Percentiles rank a stretch among this genome's conserved stretches.
phyloP scores from a whole-genome alignment of 306 rosid species.

The Mucuna pruriens region DNA sequence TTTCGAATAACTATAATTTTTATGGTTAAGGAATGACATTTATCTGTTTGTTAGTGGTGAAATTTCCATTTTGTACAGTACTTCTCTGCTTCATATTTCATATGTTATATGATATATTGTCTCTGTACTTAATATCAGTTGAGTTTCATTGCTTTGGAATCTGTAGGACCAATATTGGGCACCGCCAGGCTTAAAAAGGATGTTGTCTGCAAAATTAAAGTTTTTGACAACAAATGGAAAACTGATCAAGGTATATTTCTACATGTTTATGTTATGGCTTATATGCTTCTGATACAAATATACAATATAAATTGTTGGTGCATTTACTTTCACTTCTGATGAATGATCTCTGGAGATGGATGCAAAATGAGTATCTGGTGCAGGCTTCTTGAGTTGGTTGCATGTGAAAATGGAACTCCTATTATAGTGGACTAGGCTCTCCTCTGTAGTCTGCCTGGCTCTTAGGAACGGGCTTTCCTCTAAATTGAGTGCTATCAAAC shows the following conservation, averaged over 20 bases:
- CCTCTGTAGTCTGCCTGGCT: not conserved
- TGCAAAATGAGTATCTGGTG: not conserved
- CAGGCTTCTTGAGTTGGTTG: not conserved
- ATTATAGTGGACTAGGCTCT: not conserved
- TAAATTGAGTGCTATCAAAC: not conserved
- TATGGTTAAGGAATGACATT: constrained; percentile 16
- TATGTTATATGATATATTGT: not conserved
- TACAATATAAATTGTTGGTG: constrained; percentile 6
- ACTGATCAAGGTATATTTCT: constrained; percentile 74
- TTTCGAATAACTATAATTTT: not conserved
- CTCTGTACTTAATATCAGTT: constrained; percentile 25
- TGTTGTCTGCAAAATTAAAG: constrained; percentile 79
- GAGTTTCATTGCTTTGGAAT: constrained; percentile 35
- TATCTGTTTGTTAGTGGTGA: constrained; percentile 8
- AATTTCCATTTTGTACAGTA: constrained; percentile 26
- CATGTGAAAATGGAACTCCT: not conserved
- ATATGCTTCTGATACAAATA: constrained; percentile 16
- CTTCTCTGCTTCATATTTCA: not conserved
- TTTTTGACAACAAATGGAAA: constrained; percentile 74
- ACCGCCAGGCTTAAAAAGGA: constrained; percentile 81
- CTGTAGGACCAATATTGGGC: constrained; percentile 88
- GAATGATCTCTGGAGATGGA: not conserved
- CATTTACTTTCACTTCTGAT: not conserved
- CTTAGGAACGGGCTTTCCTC: not conserved
- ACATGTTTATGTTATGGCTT: constrained; percentile 15